Evolutionary conservation across 768 basidiomycete species (phyloP), one percentile per base, ranked within the genome.

Genomic region (Amanita fuliginea): DNA sequence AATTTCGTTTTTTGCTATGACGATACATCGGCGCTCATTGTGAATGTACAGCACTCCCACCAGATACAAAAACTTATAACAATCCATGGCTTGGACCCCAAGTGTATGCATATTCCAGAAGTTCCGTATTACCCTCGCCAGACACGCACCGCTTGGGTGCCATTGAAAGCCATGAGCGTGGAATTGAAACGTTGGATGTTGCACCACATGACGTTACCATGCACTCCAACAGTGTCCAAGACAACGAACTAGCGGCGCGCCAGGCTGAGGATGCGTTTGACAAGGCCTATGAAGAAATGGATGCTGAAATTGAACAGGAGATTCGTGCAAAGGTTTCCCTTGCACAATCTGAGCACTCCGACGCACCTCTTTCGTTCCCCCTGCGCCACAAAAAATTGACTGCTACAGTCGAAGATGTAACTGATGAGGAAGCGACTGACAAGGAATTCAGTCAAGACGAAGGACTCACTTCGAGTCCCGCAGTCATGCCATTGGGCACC

Each of bases 21-120:
- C n/a, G 0, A 21, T 21, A 18, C 19, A 26, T 47, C 14, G 47
- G 33, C 13, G 4, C 41, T 46, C 8, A 58, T 49, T 49, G 14
- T 55, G 48, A 41, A 49, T 52, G 6, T 49, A 41, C 47, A 63
- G 63, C 59, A 21, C 60, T 60, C 37, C 53, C 58, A 24, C 56
- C 62, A n/a, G 35, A 37, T 16, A 42, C 30, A 26, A 33, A 34
- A 36, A 28, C 9, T 57, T 51, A 16, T 13, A 53, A 66, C 9
- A 61, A 68, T 54, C 63, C 63, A 24, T 69, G 67, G 68, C 56
- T 55, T 44, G 64, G 62, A 11, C 63, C 64, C 13, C 55, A 55
- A 46, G 62, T 45, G n/a, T 64, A 62, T 51, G 68, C 67, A 1
- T 69, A 67, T 50, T 53, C 66, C 8, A 42, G 49, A 32, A 34